phyloP scores from a whole-genome alignment of 129 eudicot genomes.

The Tagetes patula region DNA sequence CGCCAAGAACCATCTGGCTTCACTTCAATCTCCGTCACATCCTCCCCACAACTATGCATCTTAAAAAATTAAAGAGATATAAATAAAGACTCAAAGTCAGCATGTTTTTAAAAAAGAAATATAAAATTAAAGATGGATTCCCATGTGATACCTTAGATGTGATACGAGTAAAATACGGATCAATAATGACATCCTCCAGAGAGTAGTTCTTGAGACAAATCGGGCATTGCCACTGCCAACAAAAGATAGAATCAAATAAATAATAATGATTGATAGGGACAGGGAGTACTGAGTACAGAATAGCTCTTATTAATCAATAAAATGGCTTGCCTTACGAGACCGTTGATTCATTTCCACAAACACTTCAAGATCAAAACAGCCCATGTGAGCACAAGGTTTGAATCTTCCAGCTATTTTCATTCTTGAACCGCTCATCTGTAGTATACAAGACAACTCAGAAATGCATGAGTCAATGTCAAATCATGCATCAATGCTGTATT shows the following conservation, averaged over 20 bases:
- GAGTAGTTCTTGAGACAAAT: slow-evolving; percentile 88
- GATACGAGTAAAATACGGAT: slow-evolving; percentile 81
- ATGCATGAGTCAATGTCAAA: slow-evolving; percentile 1
- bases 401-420: slow-evolving; percentile 97
- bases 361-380: slow-evolving; percentile 89
- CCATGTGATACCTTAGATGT: slow-evolving; percentile 61
- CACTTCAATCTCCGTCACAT: slow-evolving; percentile 83
- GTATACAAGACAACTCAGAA: slow-evolving; percentile 21
- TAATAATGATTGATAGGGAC: neutral
- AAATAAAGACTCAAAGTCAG: neutral
- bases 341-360: slow-evolving; percentile 92
- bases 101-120: neutral
- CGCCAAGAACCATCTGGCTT: slow-evolving; percentile 97
- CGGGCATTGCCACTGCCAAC: slow-evolving; percentile 94
- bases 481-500: neutral
- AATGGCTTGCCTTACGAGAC: slow-evolving; percentile 77
- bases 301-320: neutral
- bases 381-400: slow-evolving; percentile 88
- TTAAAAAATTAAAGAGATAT: slow-evolving; percentile 26
- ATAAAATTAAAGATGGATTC: neutral
- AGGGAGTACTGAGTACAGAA: neutral
- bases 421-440: slow-evolving; percentile 94
- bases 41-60: slow-evolving; percentile 76
- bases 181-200: slow-evolving; percentile 78
- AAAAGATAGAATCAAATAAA: neutral